These are phyloP conservation scores for Apiotrichum akiyoshidainum DNA, from an alignment of 1,284 basidiomycete genomes.

Conservation along the genomic window DNA sequence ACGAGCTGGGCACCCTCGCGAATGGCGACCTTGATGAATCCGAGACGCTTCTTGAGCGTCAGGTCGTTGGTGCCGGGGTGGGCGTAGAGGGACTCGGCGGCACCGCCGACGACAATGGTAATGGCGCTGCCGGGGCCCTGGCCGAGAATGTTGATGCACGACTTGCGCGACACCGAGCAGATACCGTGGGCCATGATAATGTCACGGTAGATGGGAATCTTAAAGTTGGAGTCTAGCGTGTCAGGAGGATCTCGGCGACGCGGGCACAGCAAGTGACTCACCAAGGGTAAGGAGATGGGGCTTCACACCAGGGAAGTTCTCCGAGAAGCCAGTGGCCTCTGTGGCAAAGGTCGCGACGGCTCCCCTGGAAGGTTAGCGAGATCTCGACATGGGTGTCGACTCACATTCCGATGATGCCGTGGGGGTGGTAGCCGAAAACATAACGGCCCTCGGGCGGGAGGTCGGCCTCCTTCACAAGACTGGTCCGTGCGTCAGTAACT, in stretches of 20 bases:
- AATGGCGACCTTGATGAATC: constrained; percentile 96
- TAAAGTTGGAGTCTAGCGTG: constrained; percentile 69
- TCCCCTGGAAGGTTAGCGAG: constrained; percentile 58
- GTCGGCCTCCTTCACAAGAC: constrained; percentile 65
- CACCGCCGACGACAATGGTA: constrained; percentile 94
- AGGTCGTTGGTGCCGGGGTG: constrained; percentile 87
- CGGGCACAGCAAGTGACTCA: constrained; percentile 15
- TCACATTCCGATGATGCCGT: constrained; percentile 95
- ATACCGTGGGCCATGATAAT: constrained; percentile 80
- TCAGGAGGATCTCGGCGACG: too few relatives aligned
- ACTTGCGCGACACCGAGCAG: constrained; percentile 83
- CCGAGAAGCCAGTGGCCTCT: constrained; percentile 90
- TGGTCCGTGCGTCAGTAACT: constrained; percentile 1
- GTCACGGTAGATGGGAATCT: constrained; percentile 89
- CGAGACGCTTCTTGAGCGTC: constrained; percentile 76
- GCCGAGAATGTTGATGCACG: constrained; percentile 83
- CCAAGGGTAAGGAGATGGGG: constrained; percentile 88
- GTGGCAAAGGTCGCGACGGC: constrained; percentile 91
- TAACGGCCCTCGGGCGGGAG: constrained; percentile 87
- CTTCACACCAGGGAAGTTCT: constrained; percentile 82
- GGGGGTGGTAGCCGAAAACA: constrained; percentile 95
- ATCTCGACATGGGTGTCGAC: constrained; percentile 40
- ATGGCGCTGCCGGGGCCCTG: constrained; percentile 68
- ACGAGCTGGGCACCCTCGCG: constrained; percentile 89
- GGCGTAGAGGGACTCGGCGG: constrained; percentile 87